phyloP scores from a whole-genome alignment of 176 grass and related monocot species.

The bread wheat (Triticum aestivum) region IWGSC_CS_RefSeq_v2.1 NC_057814.1:584296021-584296520 shows the following conservation, averaged over 20 bases:
- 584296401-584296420: no score
- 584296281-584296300: neutral
- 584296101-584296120: neutral
- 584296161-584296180: slow-evolving; percentile 9
- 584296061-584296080: neutral
- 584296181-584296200: neutral
- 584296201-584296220: no score
- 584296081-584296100: neutral
- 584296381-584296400: neutral
- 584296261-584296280: slow-evolving; percentile 14
- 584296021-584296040: neutral
- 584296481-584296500: no score
- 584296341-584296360: neutral
- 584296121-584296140: slow-evolving; percentile 39
- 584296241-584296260: neutral
- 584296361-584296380: neutral
- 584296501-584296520: no score
- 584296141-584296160: slow-evolving; percentile 28
- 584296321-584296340: neutral
- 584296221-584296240: neutral
- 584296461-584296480: no score
- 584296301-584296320: neutral
- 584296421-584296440: no score
- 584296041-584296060: slow-evolving; percentile 25
- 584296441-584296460: no score